phyloP scores from a whole-genome alignment of 2,329 filamentous ascomycete genomes.

The Scopulariopsis brevicaulis region DNA sequence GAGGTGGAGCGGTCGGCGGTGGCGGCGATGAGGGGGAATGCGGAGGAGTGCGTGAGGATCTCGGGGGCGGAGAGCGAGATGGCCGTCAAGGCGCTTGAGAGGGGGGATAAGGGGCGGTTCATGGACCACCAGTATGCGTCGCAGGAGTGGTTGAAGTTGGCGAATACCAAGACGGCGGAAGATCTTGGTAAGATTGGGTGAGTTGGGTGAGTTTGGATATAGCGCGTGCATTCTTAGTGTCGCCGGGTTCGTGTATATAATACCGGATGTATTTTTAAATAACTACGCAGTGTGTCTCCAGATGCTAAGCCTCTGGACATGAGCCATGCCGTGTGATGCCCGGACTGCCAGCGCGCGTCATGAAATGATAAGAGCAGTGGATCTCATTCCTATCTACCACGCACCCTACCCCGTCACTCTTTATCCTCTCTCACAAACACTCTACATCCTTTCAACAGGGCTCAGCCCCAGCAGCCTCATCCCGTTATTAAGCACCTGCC shows the following conservation, averaged over 20 bases:
- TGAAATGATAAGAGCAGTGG: neutral
- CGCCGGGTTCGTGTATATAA: neutral
- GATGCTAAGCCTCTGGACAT: no score
- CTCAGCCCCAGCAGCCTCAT: constrained; percentile 72
- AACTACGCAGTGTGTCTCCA: no score
- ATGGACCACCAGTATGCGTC: neutral
- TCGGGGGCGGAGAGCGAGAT: neutral
- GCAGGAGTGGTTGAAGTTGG: constrained; percentile 2
- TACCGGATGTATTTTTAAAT: no score
- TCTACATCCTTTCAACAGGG: constrained; percentile 39
- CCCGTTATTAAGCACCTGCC: constrained; percentile 68
- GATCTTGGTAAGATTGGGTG: neutral
- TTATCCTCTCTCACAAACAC: neutral
- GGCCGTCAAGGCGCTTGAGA: neutral
- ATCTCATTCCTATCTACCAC: neutral
- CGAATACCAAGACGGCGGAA: neutral
- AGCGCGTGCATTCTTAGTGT: no score
- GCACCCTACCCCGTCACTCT: neutral
- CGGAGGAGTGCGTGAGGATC: neutral
- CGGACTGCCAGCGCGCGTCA: no score
- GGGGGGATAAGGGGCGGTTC: neutral
- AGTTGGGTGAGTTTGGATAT: neutral
- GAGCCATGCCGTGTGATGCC: no score
- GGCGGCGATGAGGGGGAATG: neutral
- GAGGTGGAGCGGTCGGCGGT: neutral